Conservation (phyloP, 2,329 filamentous ascomycete species). For the Fusarium newnesense region DNA sequence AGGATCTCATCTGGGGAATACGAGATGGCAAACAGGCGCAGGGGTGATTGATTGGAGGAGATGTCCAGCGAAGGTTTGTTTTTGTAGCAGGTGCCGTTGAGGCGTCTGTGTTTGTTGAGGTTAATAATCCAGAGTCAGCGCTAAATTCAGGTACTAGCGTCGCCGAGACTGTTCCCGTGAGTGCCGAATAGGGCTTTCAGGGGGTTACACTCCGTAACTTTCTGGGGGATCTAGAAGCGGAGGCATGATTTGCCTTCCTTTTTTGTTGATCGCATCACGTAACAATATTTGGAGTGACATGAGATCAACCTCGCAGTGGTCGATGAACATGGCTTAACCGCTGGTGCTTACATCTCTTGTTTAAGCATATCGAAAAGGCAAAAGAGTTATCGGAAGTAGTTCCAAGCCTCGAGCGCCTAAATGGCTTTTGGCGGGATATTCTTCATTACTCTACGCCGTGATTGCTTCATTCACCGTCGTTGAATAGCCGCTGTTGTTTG, state of each 20-base stretch:
- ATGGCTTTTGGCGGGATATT: not conserved
- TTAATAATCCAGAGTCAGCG: not conserved
- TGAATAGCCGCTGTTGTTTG: not conserved
- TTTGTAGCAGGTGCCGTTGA: not conserved
- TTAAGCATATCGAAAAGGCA: not conserved
- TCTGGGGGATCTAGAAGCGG: not conserved
- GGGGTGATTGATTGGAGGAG: not conserved
- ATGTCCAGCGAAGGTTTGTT: not conserved
- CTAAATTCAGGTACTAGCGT: not conserved
- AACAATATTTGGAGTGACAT: not conserved
- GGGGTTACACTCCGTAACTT: not conserved
- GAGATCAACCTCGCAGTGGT: not conserved
- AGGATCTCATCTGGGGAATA: slow-evolving; percentile 3
- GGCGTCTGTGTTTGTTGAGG: not conserved
- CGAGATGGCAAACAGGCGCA: not conserved
- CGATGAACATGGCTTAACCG: not conserved
- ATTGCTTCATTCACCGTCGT: not conserved
- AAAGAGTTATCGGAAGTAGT: not conserved
- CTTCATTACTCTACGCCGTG: not conserved
- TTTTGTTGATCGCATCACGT: not conserved
- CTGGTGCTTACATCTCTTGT: not conserved
- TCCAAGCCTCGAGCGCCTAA: not conserved
- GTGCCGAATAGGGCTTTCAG: not conserved
- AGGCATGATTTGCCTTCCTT: not conserved
- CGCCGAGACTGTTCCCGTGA: not conserved